phyloP scores from a whole-genome alignment of 257 asterid genomes.

The Parsonsia alboflavescens region DNA sequence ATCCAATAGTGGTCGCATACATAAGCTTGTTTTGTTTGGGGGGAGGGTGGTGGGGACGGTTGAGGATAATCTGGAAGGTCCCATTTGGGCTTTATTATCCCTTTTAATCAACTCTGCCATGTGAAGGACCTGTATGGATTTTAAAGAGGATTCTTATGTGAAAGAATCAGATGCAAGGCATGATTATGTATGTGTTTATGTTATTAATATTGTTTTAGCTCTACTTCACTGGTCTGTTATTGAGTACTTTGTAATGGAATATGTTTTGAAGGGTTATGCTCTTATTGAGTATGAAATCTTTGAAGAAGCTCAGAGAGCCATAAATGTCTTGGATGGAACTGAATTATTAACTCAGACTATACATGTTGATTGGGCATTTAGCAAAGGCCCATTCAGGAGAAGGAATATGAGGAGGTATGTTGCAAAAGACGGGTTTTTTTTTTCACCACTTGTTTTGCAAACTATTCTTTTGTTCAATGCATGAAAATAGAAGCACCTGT shows the following conservation, averaged over 20 bases:
- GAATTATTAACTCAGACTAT: constrained; percentile 60
- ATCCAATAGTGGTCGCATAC: neutral
- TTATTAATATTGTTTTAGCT: neutral
- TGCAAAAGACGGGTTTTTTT: neutral
- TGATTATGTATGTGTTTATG: neutral
- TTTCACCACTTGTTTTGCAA: neutral
- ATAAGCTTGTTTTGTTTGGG: neutral
- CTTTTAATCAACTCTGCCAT: neutral
- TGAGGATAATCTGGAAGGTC: neutral
- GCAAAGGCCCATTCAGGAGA: constrained; percentile 90
- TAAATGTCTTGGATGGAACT: constrained; percentile 61
- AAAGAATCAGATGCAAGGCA: neutral
- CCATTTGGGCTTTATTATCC: neutral
- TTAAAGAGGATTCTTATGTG: neutral
- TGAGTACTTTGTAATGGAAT: neutral
- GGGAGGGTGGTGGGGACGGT: neutral
- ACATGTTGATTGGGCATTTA: constrained; percentile 94
- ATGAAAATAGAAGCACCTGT: too few species aligned
- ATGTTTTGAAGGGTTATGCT: constrained; percentile 55
- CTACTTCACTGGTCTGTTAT: neutral
- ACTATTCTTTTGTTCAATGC: neutral
- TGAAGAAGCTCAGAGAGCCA: constrained; percentile 82
- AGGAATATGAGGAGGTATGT: constrained; percentile 75
- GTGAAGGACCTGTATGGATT: neutral
- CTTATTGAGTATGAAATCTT: constrained; percentile 70